Base-by-base conservation (phyloP, 306 rosid species). In the Cucumis sativus region DNA sequence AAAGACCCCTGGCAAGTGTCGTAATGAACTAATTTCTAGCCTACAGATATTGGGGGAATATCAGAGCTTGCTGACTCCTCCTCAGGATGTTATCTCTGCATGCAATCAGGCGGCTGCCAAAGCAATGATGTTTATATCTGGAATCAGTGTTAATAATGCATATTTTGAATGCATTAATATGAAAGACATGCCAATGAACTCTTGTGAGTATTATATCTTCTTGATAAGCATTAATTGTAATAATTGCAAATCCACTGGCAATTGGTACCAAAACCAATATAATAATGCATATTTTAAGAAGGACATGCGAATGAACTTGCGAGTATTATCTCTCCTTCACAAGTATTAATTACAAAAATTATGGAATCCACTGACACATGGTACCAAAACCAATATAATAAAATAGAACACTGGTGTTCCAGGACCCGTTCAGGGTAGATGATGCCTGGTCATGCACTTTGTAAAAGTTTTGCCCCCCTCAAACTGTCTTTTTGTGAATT, bases 21-120 rank as follows among this genome's bases (percentile, higher is more conserved):
- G 88, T 65, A 52, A 80, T 78, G 97, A 83, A 78, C 84, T 95
- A 80, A 86, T 88, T 60, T 86, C 96, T 13, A 95, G 99, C 86
- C 84, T 95, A 54, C 93, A 88, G 83, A 83, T 86, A 60, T 80
- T 95, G 85, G 97, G 99, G 45, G 97, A 95, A 81, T 90, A 89
- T 80, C 96, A 90, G 78, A 85, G 91, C 77, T 82, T 95, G 91
- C 88, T 92, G 77, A 73, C 89, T 79, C 97, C 99, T 56, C 97
- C 97, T 78, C 92, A 85, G 57, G 84, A 87, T 68, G 87, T 88
- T 80, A 82, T 84, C 70, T 57, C 89, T 77, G 89, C 94, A 33
- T 91, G 92, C 54, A 92, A 95, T 88, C 97, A 95, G 86, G 99
- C 96, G 57, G 97, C 92, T 63, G 96, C 93, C 35, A 95, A 95